Evolutionary conservation across 768 basidiomycete genomes (phyloP).

Genomic region (Melanogaster broomeanus): DNA sequence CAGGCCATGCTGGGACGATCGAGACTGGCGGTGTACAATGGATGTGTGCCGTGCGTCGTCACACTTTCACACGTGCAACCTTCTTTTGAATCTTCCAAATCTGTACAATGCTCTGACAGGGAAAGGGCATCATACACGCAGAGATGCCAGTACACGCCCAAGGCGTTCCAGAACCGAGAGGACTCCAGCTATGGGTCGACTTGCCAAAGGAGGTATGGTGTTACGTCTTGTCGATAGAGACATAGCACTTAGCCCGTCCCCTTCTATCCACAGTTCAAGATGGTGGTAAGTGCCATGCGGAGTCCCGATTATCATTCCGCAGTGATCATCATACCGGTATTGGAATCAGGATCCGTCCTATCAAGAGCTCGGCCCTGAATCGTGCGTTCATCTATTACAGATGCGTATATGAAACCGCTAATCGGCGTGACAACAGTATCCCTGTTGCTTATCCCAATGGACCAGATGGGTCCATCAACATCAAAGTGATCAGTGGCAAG

Average conservation of each 20-base stretch:
- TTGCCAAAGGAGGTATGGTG: conserved; percentile 62
- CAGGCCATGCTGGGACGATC: conserved; percentile 79
- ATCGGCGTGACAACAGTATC: conserved; percentile 45
- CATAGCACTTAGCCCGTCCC: conserved; percentile 19
- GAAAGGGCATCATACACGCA: conserved; percentile 75
- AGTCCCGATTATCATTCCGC: neutral
- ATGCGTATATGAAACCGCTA: neutral
- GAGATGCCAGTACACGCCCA: conserved; percentile 84
- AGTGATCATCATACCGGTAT: neutral
- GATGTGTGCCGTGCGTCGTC: conserved; percentile 77
- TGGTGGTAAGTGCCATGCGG: conserved; percentile 49
- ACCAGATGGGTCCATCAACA: conserved; percentile 59
- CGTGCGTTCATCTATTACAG: conserved; percentile 40
- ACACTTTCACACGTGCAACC: neutral
- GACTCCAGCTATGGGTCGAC: conserved; percentile 89
- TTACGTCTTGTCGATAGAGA: neutral
- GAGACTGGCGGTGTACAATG: conserved; percentile 88
- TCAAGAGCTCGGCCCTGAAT: conserved; percentile 71
- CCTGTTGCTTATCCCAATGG: conserved; percentile 76
- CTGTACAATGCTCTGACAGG: conserved; percentile 31
- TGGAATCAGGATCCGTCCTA: conserved; percentile 79
- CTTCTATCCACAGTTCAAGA: conserved; percentile 61
- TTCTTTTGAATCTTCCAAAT: conserved; percentile 1
- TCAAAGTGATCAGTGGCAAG: conserved; percentile 89
- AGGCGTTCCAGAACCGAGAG: conserved; percentile 71